Conservation (phyloP, 148 eudicot genomes). For the Silene latifolia region DNA sequence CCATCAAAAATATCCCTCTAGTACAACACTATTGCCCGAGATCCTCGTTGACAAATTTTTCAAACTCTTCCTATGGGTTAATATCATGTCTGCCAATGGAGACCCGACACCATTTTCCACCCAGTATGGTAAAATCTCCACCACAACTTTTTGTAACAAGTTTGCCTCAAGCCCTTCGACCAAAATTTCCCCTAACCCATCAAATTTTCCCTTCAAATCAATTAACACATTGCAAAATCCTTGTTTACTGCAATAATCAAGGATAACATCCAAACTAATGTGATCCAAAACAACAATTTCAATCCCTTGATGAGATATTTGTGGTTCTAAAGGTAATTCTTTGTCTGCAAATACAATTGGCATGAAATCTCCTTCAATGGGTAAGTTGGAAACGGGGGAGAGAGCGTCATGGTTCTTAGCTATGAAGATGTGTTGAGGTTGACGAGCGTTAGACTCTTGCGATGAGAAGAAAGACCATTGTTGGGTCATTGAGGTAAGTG, state of each 20-base stretch:
- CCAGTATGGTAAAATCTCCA: slow-evolving; percentile 1
- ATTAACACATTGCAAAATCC: slow-evolving; percentile 71
- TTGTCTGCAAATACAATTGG: slow-evolving; percentile 49
- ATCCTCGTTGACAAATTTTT: slow-evolving; percentile 43
- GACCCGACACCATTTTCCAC: slow-evolving; percentile 19
- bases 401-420: slow-evolving; percentile 39
- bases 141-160: slow-evolving; percentile 53
- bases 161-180: slow-evolving; percentile 32
- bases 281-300: slow-evolving; percentile 54
- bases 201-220: slow-evolving; percentile 54
- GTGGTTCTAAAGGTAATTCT: slow-evolving; percentile 34
- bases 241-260: slow-evolving; percentile 60
- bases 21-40: slow-evolving; percentile 42
- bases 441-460: slow-evolving; percentile 67
- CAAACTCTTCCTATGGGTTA: slow-evolving; percentile 29
- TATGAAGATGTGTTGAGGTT: slow-evolving; percentile 65
- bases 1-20: slow-evolving; percentile 71
- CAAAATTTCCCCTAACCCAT: slow-evolving; percentile 58
- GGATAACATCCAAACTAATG: slow-evolving; percentile 46
- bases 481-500: slow-evolving; percentile 32
- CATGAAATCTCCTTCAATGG: slow-evolving; percentile 36
- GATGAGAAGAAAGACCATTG: slow-evolving; percentile 43
- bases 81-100: slow-evolving; percentile 25
- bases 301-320: slow-evolving; percentile 44
- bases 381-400: slow-evolving; percentile 30